phyloP scores from a whole-genome alignment of 2,329 filamentous ascomycete genomes.

The Albifimbria verrucaria region DNA sequence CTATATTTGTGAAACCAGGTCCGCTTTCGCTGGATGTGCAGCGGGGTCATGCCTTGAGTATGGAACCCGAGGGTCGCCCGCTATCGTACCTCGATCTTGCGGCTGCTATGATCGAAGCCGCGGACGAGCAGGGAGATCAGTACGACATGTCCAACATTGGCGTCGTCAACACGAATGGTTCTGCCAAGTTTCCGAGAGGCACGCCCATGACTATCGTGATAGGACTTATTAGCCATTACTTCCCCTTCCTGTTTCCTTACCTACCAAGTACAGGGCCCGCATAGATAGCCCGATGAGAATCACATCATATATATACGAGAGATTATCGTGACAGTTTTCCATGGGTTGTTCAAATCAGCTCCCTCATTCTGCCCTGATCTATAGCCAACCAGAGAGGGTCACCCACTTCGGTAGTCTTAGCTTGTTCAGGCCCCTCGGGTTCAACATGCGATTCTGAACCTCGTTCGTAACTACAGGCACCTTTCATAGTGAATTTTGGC shows the following conservation, averaged over 20 bases:
- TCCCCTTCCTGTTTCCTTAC: not conserved
- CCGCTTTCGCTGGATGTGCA: constrained; percentile 12
- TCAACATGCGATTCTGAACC: no score
- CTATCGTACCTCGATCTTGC: constrained; percentile 19
- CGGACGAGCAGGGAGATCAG: constrained; percentile 25
- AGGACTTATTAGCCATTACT: not conserved
- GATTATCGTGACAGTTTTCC: no score
- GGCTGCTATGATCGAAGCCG: constrained; percentile 46
- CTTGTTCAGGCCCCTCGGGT: no score
- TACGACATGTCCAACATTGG: constrained; percentile 20
- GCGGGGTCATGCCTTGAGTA: constrained; percentile 37
- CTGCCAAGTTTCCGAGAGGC: constrained; percentile 2
- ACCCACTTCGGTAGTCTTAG: no score
- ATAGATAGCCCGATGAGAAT: no score
- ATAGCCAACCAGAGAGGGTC: no score
- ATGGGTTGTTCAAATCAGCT: no score
- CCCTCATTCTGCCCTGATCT: no score
- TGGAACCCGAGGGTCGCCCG: constrained; percentile 32
- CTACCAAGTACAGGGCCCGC: not conserved
- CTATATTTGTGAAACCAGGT: constrained; percentile 40
- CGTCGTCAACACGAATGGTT: constrained; percentile 5
- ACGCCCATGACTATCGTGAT: not conserved
- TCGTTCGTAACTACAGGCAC: no score
- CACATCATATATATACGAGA: no score
- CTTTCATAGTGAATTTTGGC: no score